Conservation (phyloP, 352 stramenopile species). For the Globisporangium abappressorium region DNA sequence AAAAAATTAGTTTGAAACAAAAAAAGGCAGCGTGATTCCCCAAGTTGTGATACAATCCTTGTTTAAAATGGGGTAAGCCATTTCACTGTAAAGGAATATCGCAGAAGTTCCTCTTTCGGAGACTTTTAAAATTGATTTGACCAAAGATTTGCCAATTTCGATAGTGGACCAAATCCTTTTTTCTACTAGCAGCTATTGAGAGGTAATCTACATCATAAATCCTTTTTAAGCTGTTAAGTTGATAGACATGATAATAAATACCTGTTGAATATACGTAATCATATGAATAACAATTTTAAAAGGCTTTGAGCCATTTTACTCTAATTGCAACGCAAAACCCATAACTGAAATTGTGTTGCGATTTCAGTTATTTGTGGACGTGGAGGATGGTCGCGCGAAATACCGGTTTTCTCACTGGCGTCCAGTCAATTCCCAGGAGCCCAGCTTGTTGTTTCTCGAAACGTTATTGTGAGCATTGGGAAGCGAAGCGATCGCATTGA, state of each 20-base stretch:
- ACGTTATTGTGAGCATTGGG: slow-evolving; percentile 8
- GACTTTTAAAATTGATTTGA: no score
- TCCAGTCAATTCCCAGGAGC: slow-evolving; percentile 14
- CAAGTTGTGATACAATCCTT: no score
- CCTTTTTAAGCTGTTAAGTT: neutral
- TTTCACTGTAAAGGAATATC: no score
- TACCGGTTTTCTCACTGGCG: slow-evolving; percentile 13
- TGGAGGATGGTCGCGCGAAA: neutral
- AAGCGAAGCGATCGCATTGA: neutral
- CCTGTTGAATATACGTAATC: neutral
- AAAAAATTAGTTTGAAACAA: no score
- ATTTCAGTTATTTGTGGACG: neutral
- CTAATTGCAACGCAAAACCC: no score
- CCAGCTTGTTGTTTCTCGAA: slow-evolving; percentile 3
- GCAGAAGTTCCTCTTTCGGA: no score
- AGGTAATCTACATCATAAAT: neutral
- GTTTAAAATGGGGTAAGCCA: no score
- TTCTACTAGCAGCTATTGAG: neutral
- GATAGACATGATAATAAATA: neutral
- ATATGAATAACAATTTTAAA: neutral
- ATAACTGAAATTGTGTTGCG: neutral
- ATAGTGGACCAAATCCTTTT: no score
- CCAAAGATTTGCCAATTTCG: no score
- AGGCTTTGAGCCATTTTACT: neutral
- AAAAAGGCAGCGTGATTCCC: no score